Conservation (phyloP, 306 rosid genomes). For the Neltuma alba region DNA sequence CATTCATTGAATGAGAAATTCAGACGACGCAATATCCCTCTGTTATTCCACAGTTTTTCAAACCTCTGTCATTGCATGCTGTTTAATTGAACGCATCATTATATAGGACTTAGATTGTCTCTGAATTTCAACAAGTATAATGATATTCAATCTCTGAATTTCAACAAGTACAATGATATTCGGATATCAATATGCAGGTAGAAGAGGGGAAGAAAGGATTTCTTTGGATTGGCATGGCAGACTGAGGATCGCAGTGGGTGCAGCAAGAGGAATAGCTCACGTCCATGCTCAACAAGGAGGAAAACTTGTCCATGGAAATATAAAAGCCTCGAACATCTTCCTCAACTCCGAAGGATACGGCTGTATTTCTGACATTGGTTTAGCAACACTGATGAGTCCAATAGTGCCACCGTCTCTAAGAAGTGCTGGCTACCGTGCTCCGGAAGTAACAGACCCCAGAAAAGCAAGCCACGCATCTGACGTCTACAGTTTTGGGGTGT, state of each 20-base stretch:
- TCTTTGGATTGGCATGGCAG: conserved; percentile 74
- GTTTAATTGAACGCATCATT: background rate
- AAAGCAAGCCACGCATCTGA: conserved; percentile 65
- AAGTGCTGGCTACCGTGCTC: conserved; percentile 78
- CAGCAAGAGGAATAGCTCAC: conserved; percentile 85
- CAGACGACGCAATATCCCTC: background rate
- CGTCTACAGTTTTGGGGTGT: conserved; percentile 77
- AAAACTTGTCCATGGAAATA: conserved; percentile 78
- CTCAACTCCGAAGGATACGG: conserved; percentile 78
- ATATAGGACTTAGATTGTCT: background rate
- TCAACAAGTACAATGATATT: background rate
- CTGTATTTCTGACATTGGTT: conserved; percentile 69
- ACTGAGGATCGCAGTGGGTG: conserved; percentile 69
- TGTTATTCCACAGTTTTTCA: background rate
- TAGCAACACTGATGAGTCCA: conserved; percentile 62
- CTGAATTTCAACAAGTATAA: no score
- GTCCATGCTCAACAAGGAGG: conserved; percentile 68
- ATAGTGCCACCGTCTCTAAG: conserved; percentile 50
- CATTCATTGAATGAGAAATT: background rate
- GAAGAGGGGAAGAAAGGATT: conserved; percentile 61
- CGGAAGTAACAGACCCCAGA: conserved; percentile 70
- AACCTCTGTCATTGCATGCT: background rate
- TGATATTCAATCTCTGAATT: background rate
- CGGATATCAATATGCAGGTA: conserved; percentile 46
- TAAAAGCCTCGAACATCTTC: conserved; percentile 82